Percentiles rank a stretch among this genome's conserved stretches.
Conservation (phyloP, 306 rosid genomes). For the Phaseolus lunatus region DNA sequence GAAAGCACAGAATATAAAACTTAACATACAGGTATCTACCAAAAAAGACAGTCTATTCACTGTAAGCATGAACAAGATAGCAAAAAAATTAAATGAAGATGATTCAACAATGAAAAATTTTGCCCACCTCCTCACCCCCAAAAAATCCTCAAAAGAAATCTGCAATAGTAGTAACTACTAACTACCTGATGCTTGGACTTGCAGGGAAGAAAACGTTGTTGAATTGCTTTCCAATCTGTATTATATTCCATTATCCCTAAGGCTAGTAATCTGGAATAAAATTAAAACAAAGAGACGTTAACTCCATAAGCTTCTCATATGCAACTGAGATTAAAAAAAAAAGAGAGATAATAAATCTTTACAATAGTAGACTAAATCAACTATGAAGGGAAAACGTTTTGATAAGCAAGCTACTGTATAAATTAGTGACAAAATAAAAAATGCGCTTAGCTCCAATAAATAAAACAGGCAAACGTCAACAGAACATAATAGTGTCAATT, state of each 20-base stretch:
- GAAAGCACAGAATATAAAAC: slow-evolving; percentile 8
- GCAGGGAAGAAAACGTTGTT: slow-evolving; percentile 93
- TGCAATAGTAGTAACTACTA: slow-evolving; percentile 33
- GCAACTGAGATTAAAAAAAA: slow-evolving; percentile 27
- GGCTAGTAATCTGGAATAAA: slow-evolving; percentile 74
- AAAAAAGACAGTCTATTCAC: background rate
- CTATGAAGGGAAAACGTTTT: background rate
- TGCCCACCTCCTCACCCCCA: background rate
- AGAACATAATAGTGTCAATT: background rate
- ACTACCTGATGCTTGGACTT: slow-evolving; percentile 93
- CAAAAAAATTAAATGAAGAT: slow-evolving; percentile 3
- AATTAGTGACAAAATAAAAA: slow-evolving; percentile 21
- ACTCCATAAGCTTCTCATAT: slow-evolving; percentile 25
- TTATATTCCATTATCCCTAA: slow-evolving; percentile 90
- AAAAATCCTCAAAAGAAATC: slow-evolving; percentile 25
- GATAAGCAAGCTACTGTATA: background rate
- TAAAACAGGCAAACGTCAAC: background rate
- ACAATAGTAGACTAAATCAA: slow-evolving; percentile 28
- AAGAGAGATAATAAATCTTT: background rate
- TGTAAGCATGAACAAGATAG: slow-evolving; percentile 8
- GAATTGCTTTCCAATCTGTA: slow-evolving; percentile 96
- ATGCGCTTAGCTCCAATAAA: background rate
- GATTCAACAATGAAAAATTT: slow-evolving; percentile 35
- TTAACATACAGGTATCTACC: slow-evolving; percentile 2
- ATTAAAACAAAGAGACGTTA: slow-evolving; percentile 36